Evolutionary conservation across 371 early-diverging fungal species (phyloP), one percentile per base, ranked within the genome.

Genomic region (Mortierella sp.): DNA sequence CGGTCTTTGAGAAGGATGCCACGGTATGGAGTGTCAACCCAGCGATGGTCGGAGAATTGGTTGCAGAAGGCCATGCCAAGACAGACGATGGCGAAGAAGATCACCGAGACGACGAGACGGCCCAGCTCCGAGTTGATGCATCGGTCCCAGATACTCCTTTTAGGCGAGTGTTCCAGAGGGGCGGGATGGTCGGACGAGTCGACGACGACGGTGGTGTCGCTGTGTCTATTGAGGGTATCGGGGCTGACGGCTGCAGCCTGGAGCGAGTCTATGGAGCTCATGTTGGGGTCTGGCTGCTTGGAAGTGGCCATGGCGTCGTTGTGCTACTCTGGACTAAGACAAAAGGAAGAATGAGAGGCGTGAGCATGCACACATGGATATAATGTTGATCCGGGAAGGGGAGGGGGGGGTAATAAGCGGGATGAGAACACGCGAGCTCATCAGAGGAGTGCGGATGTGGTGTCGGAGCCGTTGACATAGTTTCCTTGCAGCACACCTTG

Each of bases 21-120:
- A 12, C 29, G 63, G 53, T 79, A 70, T 6, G 37, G 43, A 3
- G 71, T 76, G 17, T 40, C 37, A 45, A 67, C 61, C 66, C 77
- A 79, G 16, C 80, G 77, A 54, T 67, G 65, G 29, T 79, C 80
- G n/a, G 80, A 79, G 57, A 67, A 79, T 43, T 79, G 80, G 47
- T 76, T 79, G 22, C 71, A 71, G 39, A 80, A 80, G 16, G 80
- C 69, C 71, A 78, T 67, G 28, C n/a, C 48, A 24, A 79, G 50
- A 29, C 71, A 76, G n/a, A 71, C 40, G 10, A 79, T 57, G 5
- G 53, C 60, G 46, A 79, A 71, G 51, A 54, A 74, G 60, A 74
- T 27, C 29, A 56, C 40, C 3, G 63, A 34, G 47, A 27, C 24
- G n/a, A 60, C 24, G 5, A 63, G 34, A 19, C 74, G 74, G 2